These are phyloP conservation scores for Dactylella cylindrospora DNA, from an alignment of 2,329 filamentous ascomycete species.

Conservation along the genomic window DNA sequence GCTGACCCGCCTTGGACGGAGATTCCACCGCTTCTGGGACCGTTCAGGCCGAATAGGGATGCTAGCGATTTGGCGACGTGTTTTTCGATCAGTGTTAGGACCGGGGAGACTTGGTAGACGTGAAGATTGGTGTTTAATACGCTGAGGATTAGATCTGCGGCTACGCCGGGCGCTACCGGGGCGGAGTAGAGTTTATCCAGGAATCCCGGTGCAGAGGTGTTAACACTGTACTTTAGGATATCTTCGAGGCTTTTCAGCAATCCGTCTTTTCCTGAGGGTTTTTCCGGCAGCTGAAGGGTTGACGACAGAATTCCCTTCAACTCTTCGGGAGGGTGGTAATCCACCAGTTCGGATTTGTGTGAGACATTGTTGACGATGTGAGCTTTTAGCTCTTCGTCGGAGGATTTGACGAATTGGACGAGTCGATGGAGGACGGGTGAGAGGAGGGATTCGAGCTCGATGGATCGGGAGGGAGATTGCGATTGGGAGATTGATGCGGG, in stretches of 20 bases:
- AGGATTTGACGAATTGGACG: conserved; percentile 25
- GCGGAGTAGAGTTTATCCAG: conserved; percentile 92
- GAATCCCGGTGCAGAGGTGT: conserved; percentile 98
- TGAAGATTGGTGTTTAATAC: conserved; percentile 92
- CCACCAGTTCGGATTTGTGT: conserved; percentile 23
- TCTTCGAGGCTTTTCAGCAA: conserved; percentile 69
- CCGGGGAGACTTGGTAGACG: conserved; percentile 90
- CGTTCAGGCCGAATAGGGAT: conserved; percentile 71
- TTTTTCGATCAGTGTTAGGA: conserved; percentile 84
- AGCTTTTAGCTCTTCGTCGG: conserved; percentile 21
- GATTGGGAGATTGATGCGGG: too few species aligned
- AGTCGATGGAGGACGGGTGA: conserved; percentile 25
- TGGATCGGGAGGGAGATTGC: too few species aligned
- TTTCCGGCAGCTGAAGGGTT: conserved; percentile 16
- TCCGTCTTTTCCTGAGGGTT: conserved; percentile 64
- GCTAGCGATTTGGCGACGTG: conserved; percentile 73
- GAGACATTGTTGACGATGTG: conserved; percentile 10
- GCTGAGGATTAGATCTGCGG: conserved; percentile 79
- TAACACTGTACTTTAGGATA: conserved; percentile 82
- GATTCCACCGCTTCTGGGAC: conserved; percentile 69
- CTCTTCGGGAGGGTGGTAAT: conserved; percentile 36
- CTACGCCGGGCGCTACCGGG: conserved; percentile 82
- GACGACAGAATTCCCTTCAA: conserved; percentile 26
- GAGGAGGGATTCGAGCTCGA: conserved; percentile 29
- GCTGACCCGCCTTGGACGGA: conserved; percentile 77